Percentiles rank a stretch among this genome's conserved stretches.
Evolutionary conservation across 2,329 filamentous ascomycete genomes (phyloP).

Genomic region (Fusarium hainanense): DNA sequence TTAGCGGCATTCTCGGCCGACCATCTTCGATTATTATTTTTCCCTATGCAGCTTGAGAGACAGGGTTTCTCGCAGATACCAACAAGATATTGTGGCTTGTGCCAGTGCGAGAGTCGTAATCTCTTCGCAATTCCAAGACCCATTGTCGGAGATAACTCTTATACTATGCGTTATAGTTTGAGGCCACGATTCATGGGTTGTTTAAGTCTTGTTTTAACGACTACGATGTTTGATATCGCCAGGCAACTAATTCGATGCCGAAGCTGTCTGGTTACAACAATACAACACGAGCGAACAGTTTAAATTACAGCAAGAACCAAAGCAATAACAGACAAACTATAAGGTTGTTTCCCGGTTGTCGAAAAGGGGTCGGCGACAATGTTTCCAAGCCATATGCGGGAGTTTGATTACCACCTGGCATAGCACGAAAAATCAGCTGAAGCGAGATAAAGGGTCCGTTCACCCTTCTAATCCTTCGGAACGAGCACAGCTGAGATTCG

Average conservation of each 20-base stretch:
- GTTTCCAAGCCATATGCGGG: slow-evolving; percentile 24
- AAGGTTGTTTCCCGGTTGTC: slow-evolving; percentile 29
- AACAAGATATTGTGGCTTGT: slow-evolving; percentile 39
- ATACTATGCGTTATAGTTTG: slow-evolving; percentile 21
- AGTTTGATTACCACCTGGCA: slow-evolving; percentile 43
- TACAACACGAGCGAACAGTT: slow-evolving; percentile 28
- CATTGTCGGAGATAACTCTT: slow-evolving; percentile 31
- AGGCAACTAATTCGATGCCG: slow-evolving; percentile 30
- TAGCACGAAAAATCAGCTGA: slow-evolving; percentile 30
- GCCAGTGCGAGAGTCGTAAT: slow-evolving; percentile 26
- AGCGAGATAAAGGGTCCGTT: slow-evolving; percentile 35
- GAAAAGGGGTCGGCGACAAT: slow-evolving; percentile 30
- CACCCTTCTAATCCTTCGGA: slow-evolving; percentile 19
- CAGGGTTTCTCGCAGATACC: slow-evolving; percentile 32
- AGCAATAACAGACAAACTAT: slow-evolving; percentile 32
- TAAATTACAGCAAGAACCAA: slow-evolving; percentile 23
- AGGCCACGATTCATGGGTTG: slow-evolving; percentile 11
- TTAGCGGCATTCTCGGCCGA: slow-evolving; percentile 41
- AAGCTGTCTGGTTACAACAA: slow-evolving; percentile 36
- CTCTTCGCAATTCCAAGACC: slow-evolving; percentile 24
- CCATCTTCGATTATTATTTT: slow-evolving; percentile 18
- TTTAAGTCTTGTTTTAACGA: slow-evolving; percentile 14
- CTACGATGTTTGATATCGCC: slow-evolving; percentile 31
- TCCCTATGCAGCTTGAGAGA: slow-evolving; percentile 19
- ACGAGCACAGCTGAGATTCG: slow-evolving; percentile 20